Evolutionary conservation across 768 basidiomycete species (phyloP), one percentile per base, ranked within the genome.

Genomic region (Gloeostereum incarnatum): DNA sequence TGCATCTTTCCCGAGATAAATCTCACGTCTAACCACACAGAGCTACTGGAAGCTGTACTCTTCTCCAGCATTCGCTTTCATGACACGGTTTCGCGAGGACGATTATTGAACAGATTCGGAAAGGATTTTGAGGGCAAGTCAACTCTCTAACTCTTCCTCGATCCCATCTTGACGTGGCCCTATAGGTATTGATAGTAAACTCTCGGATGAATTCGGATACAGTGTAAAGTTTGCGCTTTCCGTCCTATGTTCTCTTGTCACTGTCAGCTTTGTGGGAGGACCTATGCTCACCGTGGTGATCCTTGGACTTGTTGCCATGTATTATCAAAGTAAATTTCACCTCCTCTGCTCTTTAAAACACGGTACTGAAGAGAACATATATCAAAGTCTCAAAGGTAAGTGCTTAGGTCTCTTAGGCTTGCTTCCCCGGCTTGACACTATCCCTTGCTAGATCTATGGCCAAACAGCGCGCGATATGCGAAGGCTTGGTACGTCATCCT

Each of bases 41-140:
- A 65, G 23, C 67, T 93, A 25, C 62, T 93, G 19, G 83, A 93
- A 51, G 57, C 78, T 1, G 80, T 94, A 2, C 63, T 96, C 1
- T 92, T 92, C 50, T 86, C 91, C 6, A 76, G 87, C 32, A 80
- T 94, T 41, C 75, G 91, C 29, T 94, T 96, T 68, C 92, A 94
- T 48, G 92, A 96, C 51, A 96, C 91, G 0, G 75, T 88, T 2
- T 87, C 82, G 35, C 75, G 88, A 25, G 92, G 92, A 4, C 76
- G 90, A 2, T 61, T 87, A 7, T 58, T 92, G 25, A 89, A 92
- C 47, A 66, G 89, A 33, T 84, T 86, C 45, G 90, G 91, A 30
- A 93, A 93, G 56, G 91, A 93, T 53, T 85, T 93, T 40, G 89
- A 92, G 63, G 84, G 69, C 63, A 9, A 23, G 70, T 60, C 18